These are phyloP conservation scores for Solanum stenotomum DNA, from an alignment of 257 asterid species.

Conservation along the genomic window DNA sequence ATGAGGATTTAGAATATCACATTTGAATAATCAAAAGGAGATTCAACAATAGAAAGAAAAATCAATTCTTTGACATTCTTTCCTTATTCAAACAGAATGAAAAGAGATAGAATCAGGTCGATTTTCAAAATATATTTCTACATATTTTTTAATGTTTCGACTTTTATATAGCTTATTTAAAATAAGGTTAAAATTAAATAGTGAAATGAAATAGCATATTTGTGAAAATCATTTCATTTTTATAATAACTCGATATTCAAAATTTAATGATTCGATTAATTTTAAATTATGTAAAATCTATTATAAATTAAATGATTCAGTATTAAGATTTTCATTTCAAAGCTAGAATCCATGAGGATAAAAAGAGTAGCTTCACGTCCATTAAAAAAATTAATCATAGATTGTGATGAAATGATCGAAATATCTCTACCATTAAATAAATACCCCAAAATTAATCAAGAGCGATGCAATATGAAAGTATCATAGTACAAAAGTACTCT, in stretches of 20 bases:
- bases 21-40: neutral
- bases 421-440: neutral
- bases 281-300: neutral
- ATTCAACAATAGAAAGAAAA: no score
- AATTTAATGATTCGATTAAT: neutral
- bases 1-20: neutral
- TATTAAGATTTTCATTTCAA: no score
- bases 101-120: neutral
- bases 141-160: no score
- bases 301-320: neutral
- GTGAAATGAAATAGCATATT: neutral
- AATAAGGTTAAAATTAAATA: neutral
- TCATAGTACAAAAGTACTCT: no score
- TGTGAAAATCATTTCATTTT: neutral
- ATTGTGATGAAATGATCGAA: neutral
- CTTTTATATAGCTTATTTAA: neutral
- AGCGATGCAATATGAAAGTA: no score
- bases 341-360: no score
- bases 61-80: no score
- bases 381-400: no score
- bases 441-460: neutral
- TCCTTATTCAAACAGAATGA: neutral
- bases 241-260: neutral
- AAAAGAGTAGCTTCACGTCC: neutral
- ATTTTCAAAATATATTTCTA: no score